Base-by-base conservation (phyloP, 2,329 filamentous ascomycete genomes). In the Fusarium sp. region DNA sequence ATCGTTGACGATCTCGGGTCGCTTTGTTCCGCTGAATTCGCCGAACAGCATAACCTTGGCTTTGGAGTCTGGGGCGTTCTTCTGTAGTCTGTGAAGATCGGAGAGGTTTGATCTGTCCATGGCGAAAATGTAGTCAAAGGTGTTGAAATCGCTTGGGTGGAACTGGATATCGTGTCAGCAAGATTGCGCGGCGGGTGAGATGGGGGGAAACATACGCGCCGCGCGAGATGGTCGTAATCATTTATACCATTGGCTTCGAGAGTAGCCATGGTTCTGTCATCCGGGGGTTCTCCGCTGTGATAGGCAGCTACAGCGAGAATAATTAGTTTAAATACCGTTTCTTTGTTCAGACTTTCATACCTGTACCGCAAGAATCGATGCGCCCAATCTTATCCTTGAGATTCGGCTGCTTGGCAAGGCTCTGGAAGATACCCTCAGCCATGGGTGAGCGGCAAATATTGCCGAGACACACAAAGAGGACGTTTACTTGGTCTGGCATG, bases 371-470 rank as follows among this genome's bases (percentile, higher is more conserved):
- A 14, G 94, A 97, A 82, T 98, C 96, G 75, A 98, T 90, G 68
- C 85, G 85, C 22, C 84, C 85, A 79, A 98, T 90, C 69, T 86
- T 84, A 53, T 83, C 85, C 77, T 88, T 85, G 78, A 90, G 90
- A 30, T 89, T 86, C 53, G 88, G 83, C 76, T 92, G 89, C 75
- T 89, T 87, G 45, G 88, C 88, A 45, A 96, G 85, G 69, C 91
- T 89, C 66, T 91, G 90, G 84, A 99, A 98, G 74, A 98, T 93
- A 56, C 94, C 96, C 86, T 98, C 96, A 51, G 95, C 94, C 96
- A 99, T 98, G 38, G 96, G 94, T 13, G 95, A 98, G 69, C 89
- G 88, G 81, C 95, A 99, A 80, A 98, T 98, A 83, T 99, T 99
- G 82, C 96, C 96, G 39, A 98, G 88, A 84, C 96, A 99, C 77